These are phyloP conservation scores for Debaryomyces sp. DNA, from an alignment of 1,139 yeast species.

Conservation along the genomic window DNA sequence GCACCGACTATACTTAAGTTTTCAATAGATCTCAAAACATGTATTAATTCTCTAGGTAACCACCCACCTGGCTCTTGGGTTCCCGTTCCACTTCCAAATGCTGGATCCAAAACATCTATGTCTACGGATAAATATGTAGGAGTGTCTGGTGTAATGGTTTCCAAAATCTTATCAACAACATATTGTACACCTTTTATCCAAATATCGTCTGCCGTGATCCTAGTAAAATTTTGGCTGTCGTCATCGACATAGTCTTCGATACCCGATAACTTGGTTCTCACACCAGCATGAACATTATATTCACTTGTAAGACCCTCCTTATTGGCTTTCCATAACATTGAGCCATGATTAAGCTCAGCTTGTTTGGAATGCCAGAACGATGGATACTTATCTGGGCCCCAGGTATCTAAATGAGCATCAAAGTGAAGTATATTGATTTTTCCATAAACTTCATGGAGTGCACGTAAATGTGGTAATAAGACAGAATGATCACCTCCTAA, in stretches of 20 bases:
- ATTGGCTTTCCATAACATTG: constrained; percentile 79
- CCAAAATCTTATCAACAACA: constrained; percentile 53
- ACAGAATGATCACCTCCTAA: constrained; percentile 83
- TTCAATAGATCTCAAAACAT: constrained; percentile 61
- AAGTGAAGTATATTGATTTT: constrained; percentile 71
- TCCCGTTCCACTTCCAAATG: constrained; percentile 81
- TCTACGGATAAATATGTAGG: constrained; percentile 78
- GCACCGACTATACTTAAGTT: constrained; percentile 70
- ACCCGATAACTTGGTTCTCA: constrained; percentile 70
- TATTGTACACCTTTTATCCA: constrained; percentile 61
- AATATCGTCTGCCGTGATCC: constrained; percentile 71
- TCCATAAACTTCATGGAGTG: constrained; percentile 61
- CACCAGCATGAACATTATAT: constrained; percentile 69
- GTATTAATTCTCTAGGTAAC: constrained; percentile 72
- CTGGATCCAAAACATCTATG: constrained; percentile 82
- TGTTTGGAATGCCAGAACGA: constrained; percentile 71
- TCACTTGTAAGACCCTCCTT: constrained; percentile 64
- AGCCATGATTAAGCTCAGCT: constrained; percentile 71
- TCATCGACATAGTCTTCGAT: constrained; percentile 66
- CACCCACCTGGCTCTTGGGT: constrained; percentile 85
- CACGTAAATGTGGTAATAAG: constrained; percentile 68
- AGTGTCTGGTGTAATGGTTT: constrained; percentile 52
- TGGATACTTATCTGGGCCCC: constrained; percentile 71
- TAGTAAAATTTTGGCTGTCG: constrained; percentile 60
- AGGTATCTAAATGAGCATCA: constrained; percentile 80